phyloP scores from a whole-genome alignment of 78 protist genomes.

The Anaeramoeba flamelloides region DNA sequence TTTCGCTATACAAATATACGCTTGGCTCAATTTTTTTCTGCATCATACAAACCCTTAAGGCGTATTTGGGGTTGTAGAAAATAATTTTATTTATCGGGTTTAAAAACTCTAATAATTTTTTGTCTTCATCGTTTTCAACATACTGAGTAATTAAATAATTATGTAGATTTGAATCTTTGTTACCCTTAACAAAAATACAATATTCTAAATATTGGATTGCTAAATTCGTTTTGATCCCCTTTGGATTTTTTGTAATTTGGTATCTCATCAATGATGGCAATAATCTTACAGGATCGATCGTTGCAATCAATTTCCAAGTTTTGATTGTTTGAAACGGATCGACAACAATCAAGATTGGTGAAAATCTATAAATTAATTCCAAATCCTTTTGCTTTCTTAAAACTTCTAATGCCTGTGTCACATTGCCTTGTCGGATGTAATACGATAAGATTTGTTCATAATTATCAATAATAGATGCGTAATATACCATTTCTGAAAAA shows the following conservation, averaged over 20 bases:
- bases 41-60: not conserved
- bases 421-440: not conserved
- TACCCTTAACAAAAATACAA: conserved; percentile 25
- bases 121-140: no score
- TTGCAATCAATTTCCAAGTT: not conserved
- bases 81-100: not conserved
- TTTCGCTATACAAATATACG: not conserved
- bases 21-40: not conserved
- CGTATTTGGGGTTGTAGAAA: not conserved
- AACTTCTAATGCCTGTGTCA: not conserved
- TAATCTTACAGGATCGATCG: not conserved
- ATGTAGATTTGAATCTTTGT: conserved; percentile 56
- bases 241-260: not conserved
- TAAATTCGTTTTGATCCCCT: conserved; percentile 44
- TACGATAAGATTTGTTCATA: not conserved
- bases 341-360: not conserved
- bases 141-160: conserved; percentile 58
- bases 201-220: conserved; percentile 60
- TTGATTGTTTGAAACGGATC: not conserved
- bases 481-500: not conserved
- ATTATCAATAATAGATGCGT: not conserved
- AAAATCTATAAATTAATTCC: not conserved
- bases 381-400: not conserved
- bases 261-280: not conserved
- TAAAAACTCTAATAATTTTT: not conserved